Conservation (phyloP, 306 rosid genomes). For the Castanea sativa region DNA sequence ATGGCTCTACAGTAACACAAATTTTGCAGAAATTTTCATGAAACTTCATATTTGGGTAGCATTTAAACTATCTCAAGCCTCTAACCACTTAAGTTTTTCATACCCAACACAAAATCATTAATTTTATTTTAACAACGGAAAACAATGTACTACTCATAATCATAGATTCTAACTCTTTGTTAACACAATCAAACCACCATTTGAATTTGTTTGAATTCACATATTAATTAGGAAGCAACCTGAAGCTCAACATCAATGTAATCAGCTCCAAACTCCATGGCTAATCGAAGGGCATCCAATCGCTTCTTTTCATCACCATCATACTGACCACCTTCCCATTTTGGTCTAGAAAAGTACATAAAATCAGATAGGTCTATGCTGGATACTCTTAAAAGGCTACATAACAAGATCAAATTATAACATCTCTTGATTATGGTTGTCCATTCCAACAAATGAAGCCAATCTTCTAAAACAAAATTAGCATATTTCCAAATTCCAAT, state of each 20-base stretch:
- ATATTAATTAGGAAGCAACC: constrained; percentile 41
- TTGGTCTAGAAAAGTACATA: constrained; percentile 52
- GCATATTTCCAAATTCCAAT: neutral
- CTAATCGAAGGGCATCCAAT: constrained; percentile 60
- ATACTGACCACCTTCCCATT: constrained; percentile 85
- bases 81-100: neutral
- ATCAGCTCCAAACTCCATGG: constrained; percentile 82
- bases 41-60: neutral
- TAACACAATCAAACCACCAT: constrained; percentile 1
- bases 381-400: neutral
- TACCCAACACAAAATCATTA: neutral
- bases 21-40: neutral
- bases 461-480: neutral
- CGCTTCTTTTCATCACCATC: constrained; percentile 78
- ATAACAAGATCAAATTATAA: neutral
- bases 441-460: neutral
- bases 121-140: neutral
- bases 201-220: neutral
- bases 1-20: neutral
- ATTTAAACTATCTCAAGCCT: constrained; percentile 17
- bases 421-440: neutral
- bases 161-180: neutral
- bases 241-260: constrained; percentile 81
- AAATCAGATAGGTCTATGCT: constrained; percentile 7
- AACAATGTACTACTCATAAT: neutral